Evolutionary conservation across 768 basidiomycete species (phyloP), one percentile per base, ranked within the genome.

Genomic region (Jaapia argillacea): DNA sequence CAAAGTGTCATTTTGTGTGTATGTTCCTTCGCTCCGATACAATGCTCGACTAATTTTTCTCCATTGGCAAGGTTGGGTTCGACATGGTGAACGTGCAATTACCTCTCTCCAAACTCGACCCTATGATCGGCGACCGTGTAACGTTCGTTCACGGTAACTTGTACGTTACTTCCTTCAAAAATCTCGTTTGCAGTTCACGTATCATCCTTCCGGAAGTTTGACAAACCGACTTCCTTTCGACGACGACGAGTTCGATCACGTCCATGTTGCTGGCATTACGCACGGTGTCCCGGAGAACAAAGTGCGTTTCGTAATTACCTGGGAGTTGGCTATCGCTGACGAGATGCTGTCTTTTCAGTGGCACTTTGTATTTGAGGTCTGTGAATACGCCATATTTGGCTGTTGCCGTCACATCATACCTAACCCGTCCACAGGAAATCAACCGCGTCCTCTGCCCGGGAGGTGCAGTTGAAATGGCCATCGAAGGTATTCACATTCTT

Each of bases 231-330:
- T 88, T 16, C 85, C 85, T 0, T 88, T 86, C 54, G 83, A 86
- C 13, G 85, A 87, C 43, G 83, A 87, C 47, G 77, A 82, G 51
- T 88, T 88, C 48, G 85, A 88, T 58, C 76, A 83, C 57, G 76
- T 88, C n/a, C 86, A 81, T 51, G 73, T 87, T 41, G 69, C 74
- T 46, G 64, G 66, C 40, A 73, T 86, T 45, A 74, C 81, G 1
- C 69, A 69, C 52, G 83, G 75, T 13, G 74, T 86, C 24, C 83
- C 82, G 4, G 85, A 87, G 56, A 83, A 79, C 51, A 85, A 85
- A 67, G 82, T 77, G 41, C 13, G 50, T 33, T 43, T 24, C 31
- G n/a, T n/a, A n/a, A n/a, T n/a, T n/a, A 4, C 36, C 36, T 1
- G 33, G 35, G 18, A 42, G 22, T 36, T 25, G 7, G n/a, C n/a